Conservation (phyloP, 2,329 filamentous ascomycete genomes). For the Arachnomyces sp. region DNA sequence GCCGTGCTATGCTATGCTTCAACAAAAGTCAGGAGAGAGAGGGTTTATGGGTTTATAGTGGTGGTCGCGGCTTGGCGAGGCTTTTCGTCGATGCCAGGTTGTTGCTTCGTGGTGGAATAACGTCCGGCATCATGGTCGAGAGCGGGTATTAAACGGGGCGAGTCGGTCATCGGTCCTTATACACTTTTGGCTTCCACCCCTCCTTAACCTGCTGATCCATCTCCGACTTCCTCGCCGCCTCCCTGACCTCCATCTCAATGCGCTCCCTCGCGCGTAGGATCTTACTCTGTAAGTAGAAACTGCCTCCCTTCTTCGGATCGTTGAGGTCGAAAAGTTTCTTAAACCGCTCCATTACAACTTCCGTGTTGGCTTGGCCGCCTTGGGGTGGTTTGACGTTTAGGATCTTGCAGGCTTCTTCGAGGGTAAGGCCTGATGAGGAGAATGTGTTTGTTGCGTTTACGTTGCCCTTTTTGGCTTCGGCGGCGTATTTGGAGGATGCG, state of each 20-base stretch:
- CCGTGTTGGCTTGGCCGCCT: conserved; percentile 66
- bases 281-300: conserved; percentile 98
- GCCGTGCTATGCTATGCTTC: conserved; percentile 1
- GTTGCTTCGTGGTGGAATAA: conserved; percentile 8
- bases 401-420: conserved; percentile 96
- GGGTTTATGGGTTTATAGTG: background rate
- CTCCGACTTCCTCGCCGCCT: conserved; percentile 60
- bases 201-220: conserved; percentile 71
- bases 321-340: conserved; percentile 92
- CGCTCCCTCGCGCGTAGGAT: conserved; percentile 82
- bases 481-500: conserved; percentile 73
- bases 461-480: conserved; percentile 57
- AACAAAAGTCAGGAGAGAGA: conserved; percentile 5
- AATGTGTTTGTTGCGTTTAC: conserved; percentile 46
- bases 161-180: conserved; percentile 62
- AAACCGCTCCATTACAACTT: conserved; percentile 75
- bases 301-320: conserved; percentile 89
- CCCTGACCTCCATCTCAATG: conserved; percentile 76
- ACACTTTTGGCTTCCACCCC: conserved; percentile 91
- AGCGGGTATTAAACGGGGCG: conserved; percentile 1
- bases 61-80: background rate
- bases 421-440: conserved; percentile 65
- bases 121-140: background rate
- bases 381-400: conserved; percentile 88
- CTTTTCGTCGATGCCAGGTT: conserved; percentile 2